A percentile compares a stretch with the other conserved stretches of the same genome.
Evolutionary conservation across 2,329 filamentous ascomycete genomes (phyloP).

Genomic region (Aspergillus intermedius): DNA sequence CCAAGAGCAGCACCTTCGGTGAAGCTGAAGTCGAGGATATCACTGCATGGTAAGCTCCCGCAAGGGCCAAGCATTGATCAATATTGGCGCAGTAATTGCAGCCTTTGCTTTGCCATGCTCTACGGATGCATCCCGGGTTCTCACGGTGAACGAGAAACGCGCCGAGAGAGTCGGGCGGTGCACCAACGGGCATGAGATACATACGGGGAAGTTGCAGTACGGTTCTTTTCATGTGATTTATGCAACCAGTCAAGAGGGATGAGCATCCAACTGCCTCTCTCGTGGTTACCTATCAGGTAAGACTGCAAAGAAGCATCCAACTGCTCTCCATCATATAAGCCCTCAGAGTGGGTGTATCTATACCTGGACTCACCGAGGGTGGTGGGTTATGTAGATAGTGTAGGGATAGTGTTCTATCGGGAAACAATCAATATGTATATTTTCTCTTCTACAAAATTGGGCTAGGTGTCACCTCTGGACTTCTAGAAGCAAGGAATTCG

Average conservation of each 20-base stretch:
- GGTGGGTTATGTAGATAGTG: slow-evolving; percentile 11
- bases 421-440: background rate
- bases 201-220: slow-evolving; percentile 27
- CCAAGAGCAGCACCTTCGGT: slow-evolving; percentile 86
- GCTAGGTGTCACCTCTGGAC: too few relatives aligned
- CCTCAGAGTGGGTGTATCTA: background rate
- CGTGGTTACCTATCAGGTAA: slow-evolving; percentile 24
- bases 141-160: slow-evolving; percentile 13
- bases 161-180: slow-evolving; percentile 6
- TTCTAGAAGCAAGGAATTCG: too few relatives aligned
- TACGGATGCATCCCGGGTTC: slow-evolving; percentile 5
- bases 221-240: slow-evolving; percentile 26
- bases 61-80: background rate
- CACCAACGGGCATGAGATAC: slow-evolving; percentile 5
- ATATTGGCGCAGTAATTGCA: slow-evolving; percentile 25
- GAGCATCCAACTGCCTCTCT: slow-evolving; percentile 38
- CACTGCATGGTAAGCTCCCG: slow-evolving; percentile 68
- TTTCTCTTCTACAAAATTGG: background rate
- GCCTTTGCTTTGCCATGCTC: slow-evolving; percentile 13
- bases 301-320: slow-evolving; percentile 39
- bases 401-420: background rate
- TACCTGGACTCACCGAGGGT: slow-evolving; percentile 7
- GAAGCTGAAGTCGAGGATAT: slow-evolving; percentile 96
- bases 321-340: slow-evolving; percentile 31
- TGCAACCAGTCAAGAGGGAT: slow-evolving; percentile 33